phyloP scores from a whole-genome alignment of 129 eudicot species.

The Centrapalus pauciflorus region DNA sequence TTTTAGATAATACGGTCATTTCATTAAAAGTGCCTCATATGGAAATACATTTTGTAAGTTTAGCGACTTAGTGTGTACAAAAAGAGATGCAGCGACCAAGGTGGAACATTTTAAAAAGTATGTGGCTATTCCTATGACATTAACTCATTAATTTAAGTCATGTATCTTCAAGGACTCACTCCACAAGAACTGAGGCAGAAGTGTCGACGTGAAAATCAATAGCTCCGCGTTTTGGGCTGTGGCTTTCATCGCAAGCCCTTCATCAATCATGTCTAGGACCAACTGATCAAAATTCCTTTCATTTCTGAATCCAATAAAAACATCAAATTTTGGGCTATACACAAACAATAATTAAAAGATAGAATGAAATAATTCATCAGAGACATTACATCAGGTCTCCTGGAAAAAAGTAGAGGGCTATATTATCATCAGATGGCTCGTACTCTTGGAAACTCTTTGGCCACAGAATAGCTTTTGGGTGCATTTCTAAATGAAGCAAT shows the following conservation, averaged over 20 bases:
- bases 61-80: too few species aligned
- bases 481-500: slow-evolving; percentile 37
- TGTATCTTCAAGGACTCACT: slow-evolving; percentile 27
- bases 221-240: slow-evolving; percentile 47
- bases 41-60: too few species aligned
- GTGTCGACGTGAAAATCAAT: slow-evolving; percentile 45
- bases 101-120: too few species aligned
- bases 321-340: neutral
- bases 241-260: slow-evolving; percentile 51
- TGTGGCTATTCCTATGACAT: too few species aligned
- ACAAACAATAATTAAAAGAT: neutral
- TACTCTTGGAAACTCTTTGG: slow-evolving; percentile 40
- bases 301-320: slow-evolving; percentile 20
- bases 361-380: neutral
- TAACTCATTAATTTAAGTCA: neutral
- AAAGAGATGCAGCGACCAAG: too few species aligned
- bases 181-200: slow-evolving; percentile 34
- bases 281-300: slow-evolving; percentile 34
- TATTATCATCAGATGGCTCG: slow-evolving; percentile 36
- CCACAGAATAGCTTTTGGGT: slow-evolving; percentile 39
- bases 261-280: slow-evolving; percentile 39
- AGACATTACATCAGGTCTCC: slow-evolving; percentile 28
- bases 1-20: too few species aligned
- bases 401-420: slow-evolving; percentile 55
- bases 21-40: too few species aligned